Conservation (phyloP, 768 basidiomycete genomes). For the Auricularia auricula-judae region DNA sequence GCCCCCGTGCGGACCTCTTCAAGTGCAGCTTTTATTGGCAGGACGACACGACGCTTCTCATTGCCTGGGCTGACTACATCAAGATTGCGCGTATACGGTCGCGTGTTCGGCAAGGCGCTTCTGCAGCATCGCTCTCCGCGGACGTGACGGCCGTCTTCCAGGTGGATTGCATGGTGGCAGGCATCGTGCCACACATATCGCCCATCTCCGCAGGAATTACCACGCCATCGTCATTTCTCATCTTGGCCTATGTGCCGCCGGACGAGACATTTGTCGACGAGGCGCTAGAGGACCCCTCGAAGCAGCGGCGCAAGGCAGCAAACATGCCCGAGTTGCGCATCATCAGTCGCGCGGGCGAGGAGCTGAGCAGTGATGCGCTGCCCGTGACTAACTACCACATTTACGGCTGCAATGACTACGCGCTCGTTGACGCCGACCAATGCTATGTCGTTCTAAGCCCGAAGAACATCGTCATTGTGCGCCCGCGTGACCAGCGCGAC, state of each 20-base stretch:
- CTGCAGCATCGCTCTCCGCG: slow-evolving; percentile 36
- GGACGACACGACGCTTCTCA: slow-evolving; percentile 80
- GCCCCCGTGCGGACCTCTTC: slow-evolving; percentile 90
- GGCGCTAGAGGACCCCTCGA: slow-evolving; percentile 55
- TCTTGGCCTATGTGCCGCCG: slow-evolving; percentile 79
- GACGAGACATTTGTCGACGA: slow-evolving; percentile 61
- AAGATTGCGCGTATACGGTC: slow-evolving; percentile 76
- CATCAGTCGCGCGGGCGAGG: slow-evolving; percentile 80
- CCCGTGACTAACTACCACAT: slow-evolving; percentile 65
- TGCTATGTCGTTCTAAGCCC: slow-evolving; percentile 78
- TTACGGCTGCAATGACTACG: slow-evolving; percentile 91
- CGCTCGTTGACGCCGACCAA: slow-evolving; percentile 27
- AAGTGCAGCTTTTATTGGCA: slow-evolving; percentile 89
- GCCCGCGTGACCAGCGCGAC: slow-evolving; percentile 77
- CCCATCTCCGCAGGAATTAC: slow-evolving; percentile 15
- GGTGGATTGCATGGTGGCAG: slow-evolving; percentile 91
- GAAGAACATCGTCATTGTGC: slow-evolving; percentile 76
- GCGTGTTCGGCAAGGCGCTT: slow-evolving; percentile 25
- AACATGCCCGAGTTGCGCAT: slow-evolving; percentile 93
- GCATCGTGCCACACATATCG: slow-evolving; percentile 69
- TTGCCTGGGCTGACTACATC: slow-evolving; percentile 90
- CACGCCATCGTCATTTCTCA: slow-evolving; percentile 59
- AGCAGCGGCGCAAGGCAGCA: slow-evolving; percentile 57
- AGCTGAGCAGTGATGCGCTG: slow-evolving; percentile 76
- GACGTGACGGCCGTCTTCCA: slow-evolving; percentile 90